phyloP scores from a whole-genome alignment of 2,329 filamentous ascomycete species.

The Neobulgaria alba region DNA sequence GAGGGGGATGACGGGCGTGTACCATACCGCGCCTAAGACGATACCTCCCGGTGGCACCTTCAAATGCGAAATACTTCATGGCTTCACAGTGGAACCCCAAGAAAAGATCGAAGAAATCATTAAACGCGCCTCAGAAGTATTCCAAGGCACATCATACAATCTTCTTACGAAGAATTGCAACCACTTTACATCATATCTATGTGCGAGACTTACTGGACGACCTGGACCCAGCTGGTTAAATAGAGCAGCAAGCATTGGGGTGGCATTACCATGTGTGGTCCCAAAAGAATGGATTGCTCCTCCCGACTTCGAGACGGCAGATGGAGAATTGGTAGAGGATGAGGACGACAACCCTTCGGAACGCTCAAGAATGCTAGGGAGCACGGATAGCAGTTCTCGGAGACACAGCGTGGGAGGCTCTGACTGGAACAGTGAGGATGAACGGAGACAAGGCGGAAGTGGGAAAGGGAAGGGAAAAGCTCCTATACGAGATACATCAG shows the following conservation, averaged over 20 bases:
- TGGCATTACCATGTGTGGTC: slow-evolving; percentile 73
- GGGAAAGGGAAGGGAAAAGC: slow-evolving; percentile 30
- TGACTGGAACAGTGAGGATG: slow-evolving; percentile 40
- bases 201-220: slow-evolving; percentile 61
- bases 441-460: slow-evolving; percentile 31
- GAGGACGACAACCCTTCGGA: slow-evolving; percentile 40
- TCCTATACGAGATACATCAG: slow-evolving; percentile 39
- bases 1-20: slow-evolving; percentile 65
- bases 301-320: slow-evolving; percentile 65
- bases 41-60: slow-evolving; percentile 74
- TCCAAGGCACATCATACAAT: slow-evolving; percentile 70
- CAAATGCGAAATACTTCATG: slow-evolving; percentile 65
- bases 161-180: slow-evolving; percentile 81
- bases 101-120: slow-evolving; percentile 65
- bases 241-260: slow-evolving; percentile 72
- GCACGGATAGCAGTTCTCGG: slow-evolving; percentile 23
- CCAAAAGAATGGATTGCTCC: slow-evolving; percentile 75
- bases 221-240: slow-evolving; percentile 71
- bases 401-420: slow-evolving; percentile 17
- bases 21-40: slow-evolving; percentile 66
- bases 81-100: slow-evolving; percentile 62
- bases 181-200: slow-evolving; percentile 74
- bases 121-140: slow-evolving; percentile 58
- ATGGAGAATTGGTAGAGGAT: slow-evolving; percentile 54
- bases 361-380: slow-evolving; percentile 48